These are phyloP conservation scores for Wallacemonas sp. DNA, from an alignment of 208 protist genomes.

Conservation along the genomic window DNA sequence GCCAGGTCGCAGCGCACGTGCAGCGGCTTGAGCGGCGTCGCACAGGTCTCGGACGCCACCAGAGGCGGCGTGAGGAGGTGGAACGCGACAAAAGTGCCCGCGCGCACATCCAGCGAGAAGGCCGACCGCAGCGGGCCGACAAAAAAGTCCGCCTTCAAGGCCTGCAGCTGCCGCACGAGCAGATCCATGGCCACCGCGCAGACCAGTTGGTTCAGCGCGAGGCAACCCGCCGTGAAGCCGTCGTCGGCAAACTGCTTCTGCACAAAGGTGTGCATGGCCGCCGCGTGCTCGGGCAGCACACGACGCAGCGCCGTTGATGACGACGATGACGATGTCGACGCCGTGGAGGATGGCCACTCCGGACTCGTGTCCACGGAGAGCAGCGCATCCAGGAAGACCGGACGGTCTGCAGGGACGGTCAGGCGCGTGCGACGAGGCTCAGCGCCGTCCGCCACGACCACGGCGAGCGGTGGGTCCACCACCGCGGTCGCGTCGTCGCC, in stretches of 20 bases:
- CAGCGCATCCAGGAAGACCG: conserved; percentile 13
- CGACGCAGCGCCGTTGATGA: conserved; percentile 1
- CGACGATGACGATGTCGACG: background rate
- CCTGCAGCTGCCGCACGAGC: conserved; percentile 45
- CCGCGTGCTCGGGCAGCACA: conserved; percentile 37
- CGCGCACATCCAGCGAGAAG: conserved; percentile 54
- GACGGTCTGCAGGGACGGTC: background rate
- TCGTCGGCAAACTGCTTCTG: conserved; percentile 41
- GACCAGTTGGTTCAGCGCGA: conserved; percentile 55
- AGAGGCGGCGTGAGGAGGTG: conserved; percentile 31
- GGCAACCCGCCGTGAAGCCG: conserved; percentile 59
- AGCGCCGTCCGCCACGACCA: background rate
- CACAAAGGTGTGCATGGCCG: conserved; percentile 48
- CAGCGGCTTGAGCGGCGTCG: background rate
- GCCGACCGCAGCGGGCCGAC: conserved; percentile 35
- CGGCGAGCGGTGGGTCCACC: background rate
- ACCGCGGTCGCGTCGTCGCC: background rate
- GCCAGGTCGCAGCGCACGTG: conserved; percentile 35
- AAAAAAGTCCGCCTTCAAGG: conserved; percentile 48
- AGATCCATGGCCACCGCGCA: conserved; percentile 69
- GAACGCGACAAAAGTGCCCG: conserved; percentile 58
- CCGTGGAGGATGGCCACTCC: background rate
- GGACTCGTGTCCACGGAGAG: background rate
- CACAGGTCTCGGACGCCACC: background rate
- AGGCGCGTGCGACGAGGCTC: too few species aligned